Evolutionary conservation across 73 alveolate species (phyloP), one percentile per base, ranked within the genome.

Genomic region (Breviolum minutum): DNA sequence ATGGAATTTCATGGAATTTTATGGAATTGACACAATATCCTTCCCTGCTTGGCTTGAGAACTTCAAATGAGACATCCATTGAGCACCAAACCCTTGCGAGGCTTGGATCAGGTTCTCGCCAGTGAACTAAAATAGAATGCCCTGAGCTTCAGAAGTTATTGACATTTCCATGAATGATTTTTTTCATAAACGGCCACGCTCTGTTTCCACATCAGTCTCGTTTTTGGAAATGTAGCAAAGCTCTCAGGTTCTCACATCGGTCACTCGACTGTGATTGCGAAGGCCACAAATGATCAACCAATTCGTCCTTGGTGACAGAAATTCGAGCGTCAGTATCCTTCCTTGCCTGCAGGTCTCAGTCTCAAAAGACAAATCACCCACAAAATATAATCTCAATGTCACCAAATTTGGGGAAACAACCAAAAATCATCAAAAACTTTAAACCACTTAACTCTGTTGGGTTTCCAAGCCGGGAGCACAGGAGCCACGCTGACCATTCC

Each of bases 61-160:
- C 63, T 79, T 12, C 27, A 11, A 14, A 14, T 11, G 26, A 12
- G 48, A 26, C 17, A 22, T 14, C 87, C 5, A 27, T 24, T 87
- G n/a, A 32, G 80, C 19, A 8, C 83, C 82, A 32, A 22, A 29
- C 96, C 81, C 98, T 80, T n/a, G 32, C 90, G 6, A 92, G 91
- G 98, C 98, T 92, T 8, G 98, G 91, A 81, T 92, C 98, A 4
- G 98, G 98, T 20, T 63, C 98, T 26, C 98, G 90, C 98, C 98
- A 92, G 26, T 92, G 98, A 66, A 92, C 98, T 90, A 92, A 32
- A 80, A 92, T 92, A 6, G 98, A 92, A 63, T 92, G 98, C 98
- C 98, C 98, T 92, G 63, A 81, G 88, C 12, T 83, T 81, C 66
- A 30, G n/a, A 22, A 29, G 77, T 68, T 68, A 17, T 68, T 14